Evolutionary conservation across 1,139 yeast genomes (phyloP).

Genomic region (Saccharomyces hybrid): DNA sequence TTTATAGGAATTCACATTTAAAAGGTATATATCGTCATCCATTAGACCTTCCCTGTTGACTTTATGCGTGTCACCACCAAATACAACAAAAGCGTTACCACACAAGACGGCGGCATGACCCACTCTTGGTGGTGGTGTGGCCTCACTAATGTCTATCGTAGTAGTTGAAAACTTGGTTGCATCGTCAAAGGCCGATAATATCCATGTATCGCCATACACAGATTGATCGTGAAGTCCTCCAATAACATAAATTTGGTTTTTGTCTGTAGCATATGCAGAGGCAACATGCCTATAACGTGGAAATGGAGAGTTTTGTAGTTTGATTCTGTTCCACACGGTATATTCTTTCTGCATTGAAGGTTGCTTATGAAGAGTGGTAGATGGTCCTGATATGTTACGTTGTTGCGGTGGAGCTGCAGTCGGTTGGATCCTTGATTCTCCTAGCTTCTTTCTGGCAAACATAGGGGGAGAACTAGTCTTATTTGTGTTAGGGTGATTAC

Average conservation of each 20-base stretch:
- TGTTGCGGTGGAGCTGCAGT: slow-evolving; percentile 26
- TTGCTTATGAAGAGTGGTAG: slow-evolving; percentile 14
- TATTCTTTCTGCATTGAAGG: slow-evolving; percentile 15
- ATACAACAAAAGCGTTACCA: slow-evolving; percentile 90
- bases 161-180: slow-evolving; percentile 44
- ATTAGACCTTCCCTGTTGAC: slow-evolving; percentile 72
- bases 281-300: slow-evolving; percentile 95
- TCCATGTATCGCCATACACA: slow-evolving; percentile 94
- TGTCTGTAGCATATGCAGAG: slow-evolving; percentile 63
- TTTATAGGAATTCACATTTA: slow-evolving; percentile 81
- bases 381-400: slow-evolving; percentile 28
- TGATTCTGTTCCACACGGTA: slow-evolving; percentile 70
- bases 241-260: slow-evolving; percentile 79
- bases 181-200: slow-evolving; percentile 44
- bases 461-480: neutral
- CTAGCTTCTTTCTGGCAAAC: neutral
- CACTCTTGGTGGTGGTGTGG: slow-evolving; percentile 89
- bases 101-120: slow-evolving; percentile 91
- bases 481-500: neutral
- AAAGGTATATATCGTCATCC: slow-evolving; percentile 79
- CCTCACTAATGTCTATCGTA: slow-evolving; percentile 58
- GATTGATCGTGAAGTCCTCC: slow-evolving; percentile 92
- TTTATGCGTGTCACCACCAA: slow-evolving; percentile 93
- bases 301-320: slow-evolving; percentile 72
- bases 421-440: slow-evolving; percentile 18